Conservation (phyloP, 2,329 filamentous ascomycete genomes). For the Fusarium sp. region DNA sequence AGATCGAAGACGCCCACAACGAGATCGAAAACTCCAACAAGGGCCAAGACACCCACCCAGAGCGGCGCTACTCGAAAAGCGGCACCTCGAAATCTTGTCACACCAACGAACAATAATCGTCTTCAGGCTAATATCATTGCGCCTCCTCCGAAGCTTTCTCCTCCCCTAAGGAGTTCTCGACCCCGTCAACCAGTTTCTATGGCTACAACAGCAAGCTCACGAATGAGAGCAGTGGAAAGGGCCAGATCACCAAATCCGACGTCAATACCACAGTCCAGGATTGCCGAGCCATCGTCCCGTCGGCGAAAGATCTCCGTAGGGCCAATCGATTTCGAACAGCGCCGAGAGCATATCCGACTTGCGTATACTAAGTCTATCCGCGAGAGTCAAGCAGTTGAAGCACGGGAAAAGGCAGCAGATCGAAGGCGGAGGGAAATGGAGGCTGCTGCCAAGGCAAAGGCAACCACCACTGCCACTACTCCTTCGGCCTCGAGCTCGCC, state of each 20-base stretch:
- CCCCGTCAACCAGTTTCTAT: conserved; percentile 83
- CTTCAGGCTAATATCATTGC: conserved; percentile 81
- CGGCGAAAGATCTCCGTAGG: conserved; percentile 73
- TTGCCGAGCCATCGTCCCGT: conserved; percentile 55
- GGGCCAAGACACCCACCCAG: conserved; percentile 61
- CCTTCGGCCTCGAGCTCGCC: conserved; percentile 33
- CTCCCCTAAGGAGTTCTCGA: conserved; percentile 82
- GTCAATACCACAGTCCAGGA: conserved; percentile 50
- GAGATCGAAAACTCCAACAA: conserved; percentile 58
- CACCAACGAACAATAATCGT: conserved; percentile 66
- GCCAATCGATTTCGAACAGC: conserved; percentile 86
- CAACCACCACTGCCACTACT: conserved; percentile 44
- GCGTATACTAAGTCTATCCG: conserved; percentile 88
- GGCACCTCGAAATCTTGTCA: conserved; percentile 58
- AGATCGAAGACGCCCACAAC: conserved; percentile 58
- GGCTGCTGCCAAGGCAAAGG: conserved; percentile 59
- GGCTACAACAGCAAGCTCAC: conserved; percentile 78
- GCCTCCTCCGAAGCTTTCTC: conserved; percentile 79
- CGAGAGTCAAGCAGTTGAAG: conserved; percentile 74
- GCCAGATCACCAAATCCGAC: conserved; percentile 61
- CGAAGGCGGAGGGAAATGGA: conserved; percentile 65
- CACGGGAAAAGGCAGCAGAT: conserved; percentile 66
- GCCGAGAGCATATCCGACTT: conserved; percentile 84
- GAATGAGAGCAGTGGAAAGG: conserved; percentile 73
- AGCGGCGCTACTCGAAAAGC: conserved; percentile 54